These are phyloP conservation scores for Leccinum subrobustum DNA, from an alignment of 1,284 basidiomycete genomes.

Conservation along the genomic window DNA sequence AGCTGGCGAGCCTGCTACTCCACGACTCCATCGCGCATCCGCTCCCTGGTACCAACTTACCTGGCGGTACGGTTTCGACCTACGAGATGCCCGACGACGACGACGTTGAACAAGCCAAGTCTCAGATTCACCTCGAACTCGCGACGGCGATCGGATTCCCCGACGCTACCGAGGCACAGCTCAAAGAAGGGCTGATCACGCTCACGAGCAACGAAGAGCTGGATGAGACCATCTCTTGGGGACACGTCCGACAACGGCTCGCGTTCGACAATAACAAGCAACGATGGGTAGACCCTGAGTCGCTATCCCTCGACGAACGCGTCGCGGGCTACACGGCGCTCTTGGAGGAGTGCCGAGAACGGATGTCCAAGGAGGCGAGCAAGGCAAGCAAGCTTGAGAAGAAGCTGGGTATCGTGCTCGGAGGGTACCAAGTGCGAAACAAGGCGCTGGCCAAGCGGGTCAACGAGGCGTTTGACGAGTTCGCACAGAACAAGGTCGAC, in stretches of 20 bases:
- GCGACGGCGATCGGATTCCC: conserved; percentile 82
- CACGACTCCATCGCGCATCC: conserved; percentile 92
- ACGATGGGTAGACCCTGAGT: conserved; percentile 67
- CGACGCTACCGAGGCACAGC: conserved; percentile 73
- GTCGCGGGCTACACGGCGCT: conserved; percentile 63
- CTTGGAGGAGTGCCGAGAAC: conserved; percentile 65
- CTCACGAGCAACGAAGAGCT: conserved; percentile 60
- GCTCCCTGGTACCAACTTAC: conserved; percentile 82
- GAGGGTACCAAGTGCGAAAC: conserved; percentile 87
- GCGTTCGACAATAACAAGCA: conserved; percentile 59
- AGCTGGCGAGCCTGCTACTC: conserved; percentile 78
- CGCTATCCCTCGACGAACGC: conserved; percentile 58
- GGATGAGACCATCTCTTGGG: conserved; percentile 68
- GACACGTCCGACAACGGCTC: conserved; percentile 55
- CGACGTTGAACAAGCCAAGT: conserved; percentile 70
- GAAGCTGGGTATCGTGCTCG: conserved; percentile 84
- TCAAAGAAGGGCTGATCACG: conserved; percentile 71
- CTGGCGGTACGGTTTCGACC: conserved; percentile 70
- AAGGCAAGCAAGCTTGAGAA: conserved; percentile 89
- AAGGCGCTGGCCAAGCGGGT: conserved; percentile 69
- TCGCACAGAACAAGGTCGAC: conserved; percentile 68
- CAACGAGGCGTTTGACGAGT: conserved; percentile 65
- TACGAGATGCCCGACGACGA: conserved; percentile 83
- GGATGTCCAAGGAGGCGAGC: conserved; percentile 80
- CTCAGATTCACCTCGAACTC: conserved; percentile 78